Evolutionary conservation across 2,329 filamentous ascomycete genomes (phyloP).

Genomic region (Colletotrichum tabaci): DNA sequence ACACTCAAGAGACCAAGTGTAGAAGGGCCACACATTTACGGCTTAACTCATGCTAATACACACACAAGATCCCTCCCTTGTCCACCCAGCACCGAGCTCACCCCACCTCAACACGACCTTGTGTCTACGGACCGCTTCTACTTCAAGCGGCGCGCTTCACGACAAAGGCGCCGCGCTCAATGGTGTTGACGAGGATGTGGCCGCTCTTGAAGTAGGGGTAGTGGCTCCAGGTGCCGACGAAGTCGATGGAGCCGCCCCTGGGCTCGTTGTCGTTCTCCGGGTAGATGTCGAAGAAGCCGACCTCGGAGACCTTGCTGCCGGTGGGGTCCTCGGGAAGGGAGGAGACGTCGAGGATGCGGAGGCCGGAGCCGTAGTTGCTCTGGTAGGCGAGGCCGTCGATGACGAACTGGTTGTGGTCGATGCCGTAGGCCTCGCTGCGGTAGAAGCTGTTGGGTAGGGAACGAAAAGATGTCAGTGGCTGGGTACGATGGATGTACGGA

Average conservation of each 20-base stretch:
- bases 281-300: constrained; percentile 62
- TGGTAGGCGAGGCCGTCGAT: constrained; percentile 59
- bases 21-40: too few relatives aligned
- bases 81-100: too few relatives aligned
- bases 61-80: too few relatives aligned
- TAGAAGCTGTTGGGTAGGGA: constrained; percentile 43
- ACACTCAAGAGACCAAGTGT: too few relatives aligned
- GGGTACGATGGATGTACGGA: too few relatives aligned
- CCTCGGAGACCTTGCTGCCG: constrained; percentile 56
- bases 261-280: constrained; percentile 50
- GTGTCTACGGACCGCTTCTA: too few relatives aligned
- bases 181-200: constrained; percentile 45
- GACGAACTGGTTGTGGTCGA: constrained; percentile 63
- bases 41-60: too few relatives aligned
- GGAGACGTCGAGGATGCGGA: constrained; percentile 54
- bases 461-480: not conserved
- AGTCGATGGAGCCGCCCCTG: constrained; percentile 41
- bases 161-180: constrained; percentile 45
- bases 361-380: constrained; percentile 60
- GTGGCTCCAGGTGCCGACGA: constrained; percentile 44
- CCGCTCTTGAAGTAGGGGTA: constrained; percentile 45
- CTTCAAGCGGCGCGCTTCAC: constrained; percentile 40
- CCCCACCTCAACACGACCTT: too few relatives aligned
- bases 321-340: constrained; percentile 52
- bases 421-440: constrained; percentile 52